These are phyloP conservation scores for Globisporangium ultimum DNA, from an alignment of 352 stramenopile genomes.

Conservation along the genomic window DNA sequence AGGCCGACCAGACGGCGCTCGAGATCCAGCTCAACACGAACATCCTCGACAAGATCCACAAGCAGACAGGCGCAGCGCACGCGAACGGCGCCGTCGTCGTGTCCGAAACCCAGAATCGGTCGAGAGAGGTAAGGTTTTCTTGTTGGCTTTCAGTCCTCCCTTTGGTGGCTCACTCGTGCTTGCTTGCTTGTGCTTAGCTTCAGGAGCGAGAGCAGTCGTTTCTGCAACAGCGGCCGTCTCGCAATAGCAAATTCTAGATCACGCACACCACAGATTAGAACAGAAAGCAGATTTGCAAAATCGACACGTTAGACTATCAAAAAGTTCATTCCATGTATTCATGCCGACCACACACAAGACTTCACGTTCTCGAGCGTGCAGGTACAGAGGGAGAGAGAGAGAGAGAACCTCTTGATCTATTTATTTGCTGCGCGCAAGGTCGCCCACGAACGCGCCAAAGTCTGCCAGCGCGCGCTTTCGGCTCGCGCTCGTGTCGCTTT, in stretches of 20 bases:
- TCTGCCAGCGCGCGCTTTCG: constrained; percentile 66
- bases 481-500: constrained; percentile 70
- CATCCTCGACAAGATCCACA: constrained; percentile 71
- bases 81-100: constrained; percentile 53
- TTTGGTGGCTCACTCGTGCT: too few species aligned
- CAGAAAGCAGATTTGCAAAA: background rate
- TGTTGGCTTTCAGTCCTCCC: too few species aligned
- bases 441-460: constrained; percentile 71
- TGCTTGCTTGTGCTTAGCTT: constrained; percentile 21
- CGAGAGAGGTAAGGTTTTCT: constrained; percentile 64
- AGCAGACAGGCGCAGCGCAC: constrained; percentile 33
- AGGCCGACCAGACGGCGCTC: constrained; percentile 63
- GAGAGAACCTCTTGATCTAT: constrained; percentile 20
- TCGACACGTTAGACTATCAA: background rate
- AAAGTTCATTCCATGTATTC: constrained; percentile 10
- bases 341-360: constrained; percentile 7
- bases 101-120: constrained; percentile 69
- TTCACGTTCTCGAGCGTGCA: too few species aligned
- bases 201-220: constrained; percentile 50
- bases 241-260: constrained; percentile 29
- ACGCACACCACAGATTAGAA: background rate
- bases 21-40: constrained; percentile 74
- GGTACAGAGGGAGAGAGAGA: too few species aligned
- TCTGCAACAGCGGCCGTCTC: constrained; percentile 29
- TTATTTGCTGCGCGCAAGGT: constrained; percentile 72